phyloP scores from a whole-genome alignment of 75 land plant genomes.

The Chamaecyparis obtusa region DNA sequence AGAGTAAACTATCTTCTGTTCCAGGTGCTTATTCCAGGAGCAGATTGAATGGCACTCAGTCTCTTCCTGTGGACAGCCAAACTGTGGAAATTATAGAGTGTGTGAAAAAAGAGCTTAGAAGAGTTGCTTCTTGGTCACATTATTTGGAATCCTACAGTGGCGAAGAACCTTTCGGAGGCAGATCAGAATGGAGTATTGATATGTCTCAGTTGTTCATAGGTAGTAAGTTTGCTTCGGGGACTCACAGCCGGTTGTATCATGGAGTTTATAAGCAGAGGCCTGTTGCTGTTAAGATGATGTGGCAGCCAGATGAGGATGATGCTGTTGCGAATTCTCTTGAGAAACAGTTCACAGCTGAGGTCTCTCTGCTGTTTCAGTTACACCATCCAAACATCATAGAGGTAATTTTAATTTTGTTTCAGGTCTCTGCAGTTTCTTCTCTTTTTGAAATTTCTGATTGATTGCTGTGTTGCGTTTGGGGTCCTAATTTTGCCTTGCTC shows the following conservation, averaged over 20 bases:
- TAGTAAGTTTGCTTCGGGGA: conserved; percentile 80
- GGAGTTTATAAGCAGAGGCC: conserved; percentile 79
- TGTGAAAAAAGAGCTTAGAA: conserved; percentile 27
- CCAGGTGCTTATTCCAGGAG: background rate
- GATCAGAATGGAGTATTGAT: conserved; percentile 76
- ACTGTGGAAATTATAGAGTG: background rate
- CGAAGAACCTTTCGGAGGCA: conserved; percentile 45
- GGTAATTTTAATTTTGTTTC: conserved; percentile 31
- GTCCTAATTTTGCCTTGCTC: background rate
- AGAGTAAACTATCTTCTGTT: background rate
- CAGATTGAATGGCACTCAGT: conserved; percentile 12
- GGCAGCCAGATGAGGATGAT: conserved; percentile 76
- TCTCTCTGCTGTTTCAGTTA: conserved; percentile 66
- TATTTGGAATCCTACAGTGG: conserved; percentile 63
- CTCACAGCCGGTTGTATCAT: conserved; percentile 84
- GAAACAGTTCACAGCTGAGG: conserved; percentile 81
- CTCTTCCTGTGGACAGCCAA: conserved; percentile 8
- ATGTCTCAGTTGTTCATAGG: conserved; percentile 87
- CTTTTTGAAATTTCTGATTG: background rate
- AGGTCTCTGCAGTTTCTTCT: background rate
- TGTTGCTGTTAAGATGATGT: conserved; percentile 90
- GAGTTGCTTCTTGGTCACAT: conserved; percentile 83
- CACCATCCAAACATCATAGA: conserved; percentile 82
- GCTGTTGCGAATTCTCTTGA: conserved; percentile 60
- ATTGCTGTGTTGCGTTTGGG: background rate